These are phyloP conservation scores for Salvia splendens DNA, from an alignment of 257 asterid species.

Conservation along the genomic window DNA sequence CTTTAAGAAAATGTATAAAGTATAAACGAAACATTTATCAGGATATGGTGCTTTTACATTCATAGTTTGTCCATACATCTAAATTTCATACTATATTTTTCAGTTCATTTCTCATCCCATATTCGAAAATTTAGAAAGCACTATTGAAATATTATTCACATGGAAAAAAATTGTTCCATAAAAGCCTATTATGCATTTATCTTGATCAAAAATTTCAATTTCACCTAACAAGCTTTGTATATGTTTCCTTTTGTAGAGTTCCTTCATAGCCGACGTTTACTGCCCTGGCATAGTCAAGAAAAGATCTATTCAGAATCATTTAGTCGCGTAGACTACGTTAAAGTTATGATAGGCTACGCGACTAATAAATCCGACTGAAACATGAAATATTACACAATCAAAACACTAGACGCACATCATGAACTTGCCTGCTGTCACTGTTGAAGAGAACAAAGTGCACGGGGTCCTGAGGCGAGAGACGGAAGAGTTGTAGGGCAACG, in stretches of 20 bases:
- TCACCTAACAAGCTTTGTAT: slow-evolving; percentile 24
- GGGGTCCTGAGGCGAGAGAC: slow-evolving; percentile 63
- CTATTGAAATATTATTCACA: neutral
- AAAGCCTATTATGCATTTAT: neutral
- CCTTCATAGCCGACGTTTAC: slow-evolving; percentile 56
- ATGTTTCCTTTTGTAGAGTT: slow-evolving; percentile 27
- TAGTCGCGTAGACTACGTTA: neutral
- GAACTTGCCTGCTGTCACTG: slow-evolving; percentile 63
- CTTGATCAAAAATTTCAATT: neutral
- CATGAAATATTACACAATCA: neutral
- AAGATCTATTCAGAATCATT: slow-evolving; percentile 1
- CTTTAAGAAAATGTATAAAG: too few relatives aligned
- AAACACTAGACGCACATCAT: neutral
- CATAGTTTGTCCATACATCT: neutral
- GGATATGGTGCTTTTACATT: neutral
- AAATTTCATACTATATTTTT: neutral
- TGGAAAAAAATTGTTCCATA: neutral
- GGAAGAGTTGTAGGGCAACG: slow-evolving; percentile 63
- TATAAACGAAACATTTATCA: too few relatives aligned
- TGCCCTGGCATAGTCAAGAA: slow-evolving; percentile 58
- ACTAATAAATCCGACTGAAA: neutral
- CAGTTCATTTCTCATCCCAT: neutral
- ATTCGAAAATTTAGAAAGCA: neutral
- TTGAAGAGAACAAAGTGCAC: slow-evolving; percentile 57
- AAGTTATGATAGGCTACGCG: neutral